Evolutionary conservation across 352 stramenopile genomes (phyloP).

Genomic region (Plasmopara viticola): DNA sequence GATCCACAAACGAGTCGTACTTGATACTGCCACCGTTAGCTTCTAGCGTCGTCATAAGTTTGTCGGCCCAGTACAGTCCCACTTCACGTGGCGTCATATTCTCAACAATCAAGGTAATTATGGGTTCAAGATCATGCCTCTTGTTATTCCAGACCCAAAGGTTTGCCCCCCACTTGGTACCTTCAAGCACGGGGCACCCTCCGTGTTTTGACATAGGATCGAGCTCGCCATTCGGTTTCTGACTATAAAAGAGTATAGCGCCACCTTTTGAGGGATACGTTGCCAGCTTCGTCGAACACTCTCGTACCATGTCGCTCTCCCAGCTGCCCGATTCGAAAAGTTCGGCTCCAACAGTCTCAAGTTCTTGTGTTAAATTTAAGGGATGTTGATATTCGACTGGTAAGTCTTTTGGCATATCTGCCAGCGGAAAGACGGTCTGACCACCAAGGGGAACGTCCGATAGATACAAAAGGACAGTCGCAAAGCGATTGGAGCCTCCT

Average conservation of each 20-base stretch:
- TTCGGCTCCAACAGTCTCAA: conserved; percentile 31
- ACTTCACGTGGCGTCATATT: conserved; percentile 54
- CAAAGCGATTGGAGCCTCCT: conserved; percentile 79
- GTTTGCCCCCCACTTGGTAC: conserved; percentile 95
- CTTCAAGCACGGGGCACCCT: conserved; percentile 92
- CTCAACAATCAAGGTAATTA: conserved; percentile 58
- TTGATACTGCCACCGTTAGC: conserved; percentile 32
- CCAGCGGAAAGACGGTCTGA: conserved; percentile 80
- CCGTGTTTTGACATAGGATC: conserved; percentile 88
- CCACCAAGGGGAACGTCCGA: conserved; percentile 72
- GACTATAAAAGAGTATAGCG: conserved; percentile 97
- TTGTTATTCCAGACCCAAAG: conserved; percentile 96
- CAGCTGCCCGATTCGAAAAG: conserved; percentile 63
- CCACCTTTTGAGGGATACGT: conserved; percentile 82
- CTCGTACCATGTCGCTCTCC: conserved; percentile 73
- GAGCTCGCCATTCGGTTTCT: conserved; percentile 89
- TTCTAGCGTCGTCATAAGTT: conserved; percentile 58
- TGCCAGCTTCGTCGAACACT: conserved; percentile 72
- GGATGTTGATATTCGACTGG: conserved; percentile 53
- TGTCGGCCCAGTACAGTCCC: conserved; percentile 61
- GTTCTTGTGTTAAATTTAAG: conserved; percentile 31
- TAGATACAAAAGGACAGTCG: conserved; percentile 79
- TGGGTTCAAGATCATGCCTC: conserved; percentile 49
- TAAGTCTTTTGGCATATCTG: conserved; percentile 62
- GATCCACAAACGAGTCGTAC: conserved; percentile 60